Percentiles rank a stretch among this genome's conserved stretches.
Evolutionary conservation across 1,284 basidiomycete species (phyloP).

Genomic region (Heliocybe sulcata): DNA sequence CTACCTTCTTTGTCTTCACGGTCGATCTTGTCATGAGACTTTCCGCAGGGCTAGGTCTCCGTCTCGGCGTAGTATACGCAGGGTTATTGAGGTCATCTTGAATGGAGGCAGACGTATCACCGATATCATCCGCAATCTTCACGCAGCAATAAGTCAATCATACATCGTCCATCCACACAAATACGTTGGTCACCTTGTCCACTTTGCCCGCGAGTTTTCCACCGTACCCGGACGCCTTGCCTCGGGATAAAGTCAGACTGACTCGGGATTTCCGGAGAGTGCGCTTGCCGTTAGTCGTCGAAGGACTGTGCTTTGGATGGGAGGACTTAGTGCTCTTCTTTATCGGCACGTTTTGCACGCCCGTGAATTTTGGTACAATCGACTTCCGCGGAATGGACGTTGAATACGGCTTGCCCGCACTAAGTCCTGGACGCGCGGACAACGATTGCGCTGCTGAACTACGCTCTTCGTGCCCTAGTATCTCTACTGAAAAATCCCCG

Average conservation of each 20-base stretch:
- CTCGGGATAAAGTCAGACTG: not conserved
- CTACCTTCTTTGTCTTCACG: not conserved
- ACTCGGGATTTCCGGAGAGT: not conserved
- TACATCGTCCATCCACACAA: not conserved
- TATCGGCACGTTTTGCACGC: not conserved
- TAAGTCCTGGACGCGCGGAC: not conserved
- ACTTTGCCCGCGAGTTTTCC: too few species aligned
- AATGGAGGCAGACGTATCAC: not conserved
- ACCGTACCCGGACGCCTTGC: not conserved
- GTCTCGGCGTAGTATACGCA: not conserved
- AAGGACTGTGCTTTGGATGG: not conserved
- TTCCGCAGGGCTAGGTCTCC: not conserved
- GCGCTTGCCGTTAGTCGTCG: not conserved
- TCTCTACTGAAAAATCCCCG: not conserved
- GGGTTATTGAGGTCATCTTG: not conserved
- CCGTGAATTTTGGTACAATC: not conserved
- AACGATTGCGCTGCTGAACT: not conserved
- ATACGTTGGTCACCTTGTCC: not conserved
- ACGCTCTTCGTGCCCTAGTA: not conserved
- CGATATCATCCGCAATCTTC: slow-evolving; percentile 4
- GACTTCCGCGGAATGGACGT: slow-evolving; percentile 5
- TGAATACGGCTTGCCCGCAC: not conserved
- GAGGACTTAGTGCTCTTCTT: not conserved
- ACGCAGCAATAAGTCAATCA: not conserved
- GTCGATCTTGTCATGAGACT: not conserved